A percentile compares a stretch with the other conserved stretches of the same genome.
Conservation (phyloP, 257 asterid genomes). For the Henckelia pumila region DNA sequence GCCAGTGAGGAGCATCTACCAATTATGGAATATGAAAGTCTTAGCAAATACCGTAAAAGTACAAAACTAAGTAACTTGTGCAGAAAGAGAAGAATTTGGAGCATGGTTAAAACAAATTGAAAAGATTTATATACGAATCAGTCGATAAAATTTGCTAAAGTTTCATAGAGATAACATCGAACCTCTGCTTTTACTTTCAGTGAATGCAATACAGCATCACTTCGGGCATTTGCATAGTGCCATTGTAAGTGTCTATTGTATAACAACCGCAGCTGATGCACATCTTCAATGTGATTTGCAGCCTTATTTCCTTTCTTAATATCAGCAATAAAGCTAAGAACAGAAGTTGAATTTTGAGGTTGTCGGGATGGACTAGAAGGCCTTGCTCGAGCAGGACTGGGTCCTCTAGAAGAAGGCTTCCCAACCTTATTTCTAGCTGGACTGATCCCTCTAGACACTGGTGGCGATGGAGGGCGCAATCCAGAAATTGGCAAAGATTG, state of each 20-base stretch:
- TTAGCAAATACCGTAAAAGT: background rate
- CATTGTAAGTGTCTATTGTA: conserved; percentile 90
- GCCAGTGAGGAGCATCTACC: background rate
- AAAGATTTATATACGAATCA: background rate
- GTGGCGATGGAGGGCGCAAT: conserved; percentile 65
- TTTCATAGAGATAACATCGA: conserved; percentile 20
- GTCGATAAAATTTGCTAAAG: background rate
- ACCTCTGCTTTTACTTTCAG: conserved; percentile 81
- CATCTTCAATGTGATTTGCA: conserved; percentile 71
- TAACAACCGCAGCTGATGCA: conserved; percentile 67
- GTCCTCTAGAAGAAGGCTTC: conserved; percentile 55
- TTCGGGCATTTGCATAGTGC: conserved; percentile 71
- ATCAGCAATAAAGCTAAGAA: conserved; percentile 75
- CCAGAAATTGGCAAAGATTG: conserved; percentile 40
- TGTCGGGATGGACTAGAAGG: conserved; percentile 80
- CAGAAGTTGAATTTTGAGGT: conserved; percentile 63
- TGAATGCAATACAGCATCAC: conserved; percentile 42
- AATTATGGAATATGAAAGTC: background rate
- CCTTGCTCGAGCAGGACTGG: conserved; percentile 69
- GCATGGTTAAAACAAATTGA: background rate
- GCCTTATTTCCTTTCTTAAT: conserved; percentile 69
- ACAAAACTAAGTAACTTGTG: background rate
- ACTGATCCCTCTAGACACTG: conserved; percentile 55
- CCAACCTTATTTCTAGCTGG: conserved; percentile 50
- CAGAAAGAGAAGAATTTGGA: background rate